Evolutionary conservation across 495 filamentous ascomycete genomes (phyloP), one percentile per base, ranked within the genome.

Genomic region (Penicillium arizonense): DNA sequence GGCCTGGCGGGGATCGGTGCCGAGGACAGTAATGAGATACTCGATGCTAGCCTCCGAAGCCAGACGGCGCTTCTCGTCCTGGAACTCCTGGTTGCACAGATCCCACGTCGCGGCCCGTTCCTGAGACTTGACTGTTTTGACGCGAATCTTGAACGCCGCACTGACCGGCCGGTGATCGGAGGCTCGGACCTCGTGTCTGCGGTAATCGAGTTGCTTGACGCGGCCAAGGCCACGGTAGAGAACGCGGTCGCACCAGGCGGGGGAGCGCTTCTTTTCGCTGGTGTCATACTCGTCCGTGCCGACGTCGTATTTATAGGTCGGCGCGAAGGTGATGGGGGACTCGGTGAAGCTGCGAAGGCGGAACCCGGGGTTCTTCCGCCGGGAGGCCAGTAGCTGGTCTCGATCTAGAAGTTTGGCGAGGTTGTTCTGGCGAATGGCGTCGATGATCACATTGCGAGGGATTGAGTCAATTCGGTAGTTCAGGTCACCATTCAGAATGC

Each of bases 381-480:
- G 78, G 18, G 90, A 90, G 5, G 95, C 87, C 1, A 97, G 83
- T 4, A 98, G 77, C 64, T 98, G 94, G 63, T 98, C 94, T 34
- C 95, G 84, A 38, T 97, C 94, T 0, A 98, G 80, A n/a, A 97
- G 81, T 65, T 96, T 94, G n/a, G 71, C 55, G 3, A 97, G 78
- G 58, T 97, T 96, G 54, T 86, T 85, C 41, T 83, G 73, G 37
- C 86, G 87, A 45, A 97, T 77, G 0, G 87, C 89, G 48, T 85
- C 85, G 44, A 98, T 87, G 33, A 97, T 91, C 7, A 88, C 88
- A 61, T 97, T 88, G 9, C 94, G 87, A 16, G 87, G 86, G 79
- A 97, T 96, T n/a, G 91, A 87, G 68, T 98, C 94, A 61, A 98
- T 97, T 36, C 94, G 91, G 71, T 98, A 98, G 68, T 98, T 98